These are phyloP conservation scores for Emericellopsis cladophorae DNA, from an alignment of 2,329 filamentous ascomycete species.

Conservation along the genomic window DNA sequence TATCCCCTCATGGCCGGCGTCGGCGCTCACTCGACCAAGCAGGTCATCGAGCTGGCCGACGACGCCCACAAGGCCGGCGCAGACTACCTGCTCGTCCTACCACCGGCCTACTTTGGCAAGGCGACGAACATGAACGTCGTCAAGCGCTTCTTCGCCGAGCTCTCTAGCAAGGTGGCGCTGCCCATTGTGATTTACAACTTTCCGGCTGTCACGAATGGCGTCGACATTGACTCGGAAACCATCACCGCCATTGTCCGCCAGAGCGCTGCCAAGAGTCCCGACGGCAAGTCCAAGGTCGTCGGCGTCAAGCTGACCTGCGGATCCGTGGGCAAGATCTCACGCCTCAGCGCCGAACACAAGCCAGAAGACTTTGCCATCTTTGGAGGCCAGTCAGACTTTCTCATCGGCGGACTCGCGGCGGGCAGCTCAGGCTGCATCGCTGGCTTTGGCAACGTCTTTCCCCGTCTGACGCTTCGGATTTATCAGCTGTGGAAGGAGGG, in stretches of 20 bases:
- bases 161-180: constrained; percentile 36
- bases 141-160: constrained; percentile 44
- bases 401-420: constrained; percentile 46
- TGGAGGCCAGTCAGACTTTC: constrained; percentile 62
- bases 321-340: constrained; percentile 46
- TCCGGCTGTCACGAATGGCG: constrained; percentile 53
- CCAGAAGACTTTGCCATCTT: constrained; percentile 32
- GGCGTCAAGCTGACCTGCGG: constrained; percentile 56
- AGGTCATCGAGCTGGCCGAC: constrained; percentile 44
- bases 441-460: constrained; percentile 50
- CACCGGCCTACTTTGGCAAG: constrained; percentile 53
- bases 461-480: constrained; percentile 40
- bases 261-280: constrained; percentile 24
- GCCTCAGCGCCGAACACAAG: constrained; percentile 26
- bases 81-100: constrained; percentile 48
- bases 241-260: constrained; percentile 55
- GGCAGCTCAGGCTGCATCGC: constrained; percentile 49
- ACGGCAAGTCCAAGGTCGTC: constrained; percentile 33
- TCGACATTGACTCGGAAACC: constrained; percentile 54
- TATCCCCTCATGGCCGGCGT: constrained; percentile 73
- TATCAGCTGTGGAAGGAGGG: constrained; percentile 50
- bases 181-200: constrained; percentile 58
- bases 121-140: constrained; percentile 44
- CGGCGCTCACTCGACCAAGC: constrained; percentile 50
- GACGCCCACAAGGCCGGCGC: constrained; percentile 49